phyloP scores from a whole-genome alignment of 257 asterid genomes.

The Scutellaria baicalensis region DNA sequence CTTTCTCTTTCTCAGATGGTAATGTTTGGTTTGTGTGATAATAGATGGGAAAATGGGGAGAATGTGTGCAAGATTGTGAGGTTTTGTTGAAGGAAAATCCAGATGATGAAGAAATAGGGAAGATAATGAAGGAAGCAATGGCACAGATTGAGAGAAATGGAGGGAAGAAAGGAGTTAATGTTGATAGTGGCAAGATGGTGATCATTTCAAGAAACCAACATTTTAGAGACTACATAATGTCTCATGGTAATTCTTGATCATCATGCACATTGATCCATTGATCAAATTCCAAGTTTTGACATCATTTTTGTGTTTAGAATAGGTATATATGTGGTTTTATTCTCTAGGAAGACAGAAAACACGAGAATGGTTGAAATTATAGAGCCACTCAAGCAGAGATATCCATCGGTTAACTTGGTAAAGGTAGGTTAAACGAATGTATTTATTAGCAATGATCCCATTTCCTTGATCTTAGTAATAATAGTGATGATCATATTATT shows the following conservation, averaged over 20 bases:
- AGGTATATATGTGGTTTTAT: slow-evolving; percentile 42
- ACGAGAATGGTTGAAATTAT: slow-evolving; percentile 21
- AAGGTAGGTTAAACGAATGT: slow-evolving; percentile 22
- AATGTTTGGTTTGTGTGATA: background rate
- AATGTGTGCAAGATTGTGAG: slow-evolving; percentile 65
- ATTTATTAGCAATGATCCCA: background rate
- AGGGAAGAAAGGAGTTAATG: slow-evolving; percentile 7
- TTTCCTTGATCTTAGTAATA: background rate
- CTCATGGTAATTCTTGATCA: slow-evolving; percentile 27
- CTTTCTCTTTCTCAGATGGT: background rate
- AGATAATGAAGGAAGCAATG: slow-evolving; percentile 43
- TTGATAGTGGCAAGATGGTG: slow-evolving; percentile 7
- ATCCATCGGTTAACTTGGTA: slow-evolving; percentile 39
- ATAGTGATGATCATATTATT: background rate
- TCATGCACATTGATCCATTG: background rate
- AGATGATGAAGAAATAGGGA: slow-evolving; percentile 43
- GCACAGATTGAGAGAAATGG: background rate
- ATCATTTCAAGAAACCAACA: slow-evolving; percentile 34
- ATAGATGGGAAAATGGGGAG: slow-evolving; percentile 66
- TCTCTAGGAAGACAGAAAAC: slow-evolving; percentile 33
- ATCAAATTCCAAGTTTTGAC: background rate
- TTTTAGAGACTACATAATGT: slow-evolving; percentile 35
- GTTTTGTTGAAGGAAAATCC: slow-evolving; percentile 41
- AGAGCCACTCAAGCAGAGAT: slow-evolving; percentile 34
- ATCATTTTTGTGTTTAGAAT: background rate